Conservation (phyloP, 2,329 filamentous ascomycete species). For the Colletotrichum phormii region DNA sequence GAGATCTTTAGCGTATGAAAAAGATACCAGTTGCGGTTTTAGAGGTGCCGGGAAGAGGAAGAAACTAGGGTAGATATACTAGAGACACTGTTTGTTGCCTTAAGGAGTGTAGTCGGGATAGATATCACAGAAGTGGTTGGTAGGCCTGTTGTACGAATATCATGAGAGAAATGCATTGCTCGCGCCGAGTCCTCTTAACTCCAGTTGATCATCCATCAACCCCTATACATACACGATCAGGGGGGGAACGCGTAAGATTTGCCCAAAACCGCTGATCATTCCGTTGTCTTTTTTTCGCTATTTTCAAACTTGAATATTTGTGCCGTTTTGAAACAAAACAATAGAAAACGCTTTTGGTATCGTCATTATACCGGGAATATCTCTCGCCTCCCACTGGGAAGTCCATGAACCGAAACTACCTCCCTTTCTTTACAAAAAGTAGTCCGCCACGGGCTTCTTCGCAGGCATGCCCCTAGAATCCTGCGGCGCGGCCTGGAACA, state of each 20-base stretch:
- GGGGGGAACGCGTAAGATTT: not conserved
- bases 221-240: not conserved
- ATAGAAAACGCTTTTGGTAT: not conserved
- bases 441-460: slow-evolving; percentile 97
- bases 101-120: not conserved
- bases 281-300: not conserved
- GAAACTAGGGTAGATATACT: not conserved
- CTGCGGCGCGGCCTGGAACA: slow-evolving; percentile 97
- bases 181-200: slow-evolving; percentile 9
- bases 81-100: not conserved
- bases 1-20: not conserved
- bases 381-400: not conserved
- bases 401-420: slow-evolving; percentile 21
- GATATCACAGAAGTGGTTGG: not conserved
- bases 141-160: not conserved
- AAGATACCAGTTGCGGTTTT: not conserved
- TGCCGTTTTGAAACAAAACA: not conserved
- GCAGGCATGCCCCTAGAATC: slow-evolving; percentile 97
- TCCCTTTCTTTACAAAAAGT: slow-evolving; percentile 74
- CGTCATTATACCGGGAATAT: slow-evolving; percentile 39
- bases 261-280: slow-evolving; percentile 9
- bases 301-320: not conserved
- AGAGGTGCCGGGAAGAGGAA: not conserved
- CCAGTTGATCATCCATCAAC: slow-evolving; percentile 5
- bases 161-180: not conserved